Evolutionary conservation across 805 yeast species (phyloP), one percentile per base, ranked within the genome.

Genomic region (Metschnikowia lochheadii): DNA sequence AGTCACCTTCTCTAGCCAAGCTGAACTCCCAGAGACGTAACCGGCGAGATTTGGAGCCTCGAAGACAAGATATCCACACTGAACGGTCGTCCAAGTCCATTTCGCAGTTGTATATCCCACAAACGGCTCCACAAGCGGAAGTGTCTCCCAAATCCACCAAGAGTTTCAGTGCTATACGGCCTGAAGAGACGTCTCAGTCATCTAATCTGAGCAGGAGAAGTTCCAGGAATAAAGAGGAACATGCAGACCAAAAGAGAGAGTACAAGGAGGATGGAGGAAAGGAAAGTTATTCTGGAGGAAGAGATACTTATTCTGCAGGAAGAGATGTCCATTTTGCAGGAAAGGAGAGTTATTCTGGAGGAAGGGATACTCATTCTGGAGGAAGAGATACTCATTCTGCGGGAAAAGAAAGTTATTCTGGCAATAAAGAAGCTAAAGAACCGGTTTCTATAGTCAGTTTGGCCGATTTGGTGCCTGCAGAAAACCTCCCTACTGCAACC

Each of bases 101-200:
- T n/a, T 42, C 45, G 8, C 45, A 42, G 13, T 15, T 33, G 15
- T 21, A 42, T 15, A 14, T 33, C 10, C 38, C 38, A 5, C 29
- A 39, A 14, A 14, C 38, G 2, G 45, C 48, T n/a, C 32, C 38
- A 13, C 29, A 39, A 14, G 14, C 38, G 2, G 45, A 49, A 23
- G 46, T 35, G 7, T 56, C 60, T 11, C 58, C 60, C 6, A 49
- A 40, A 10, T 51, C 55, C 13, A 39, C 48, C 15, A 48, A 45
- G n/a, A 53, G 58, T 40, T 41, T 50, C 39, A 46, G 33, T 21
- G 38, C 17, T 4, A 3, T 44, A 8, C 26, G 17, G 5, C 29
- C 44, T 1, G 56, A 54, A 2, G 56, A 51, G 15, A 17, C n/a
- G 15, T 14, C 34, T 1, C 34, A 40, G 34, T 40, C 43, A 2